phyloP scores from a whole-genome alignment of 108 stramenopile genomes.

The Nitzschia sp. region DNA sequence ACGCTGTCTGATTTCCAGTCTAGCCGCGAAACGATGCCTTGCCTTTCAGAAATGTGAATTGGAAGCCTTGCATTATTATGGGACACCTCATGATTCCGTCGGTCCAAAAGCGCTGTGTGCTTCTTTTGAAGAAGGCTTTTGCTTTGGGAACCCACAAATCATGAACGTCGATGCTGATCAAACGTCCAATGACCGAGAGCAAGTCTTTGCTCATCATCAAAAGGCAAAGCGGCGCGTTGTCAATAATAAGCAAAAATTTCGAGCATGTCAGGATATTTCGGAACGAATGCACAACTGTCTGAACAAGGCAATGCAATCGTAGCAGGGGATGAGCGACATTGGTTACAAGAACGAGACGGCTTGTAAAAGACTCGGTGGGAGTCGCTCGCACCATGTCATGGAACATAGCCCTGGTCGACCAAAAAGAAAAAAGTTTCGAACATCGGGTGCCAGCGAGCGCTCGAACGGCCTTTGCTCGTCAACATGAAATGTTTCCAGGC shows the following conservation, averaged over 20 bases:
- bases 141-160: conserved; percentile 30
- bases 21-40: conserved; percentile 26
- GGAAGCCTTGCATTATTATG: conserved; percentile 27
- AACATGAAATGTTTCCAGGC: too few relatives aligned
- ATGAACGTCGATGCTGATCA: conserved; percentile 26
- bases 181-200: not conserved
- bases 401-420: too few relatives aligned
- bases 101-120: conserved; percentile 26
- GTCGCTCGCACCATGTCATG: too few relatives aligned
- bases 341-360: too few relatives aligned
- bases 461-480: too few relatives aligned
- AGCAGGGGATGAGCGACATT: too few relatives aligned
- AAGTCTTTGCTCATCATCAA: conserved; percentile 30
- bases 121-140: conserved; percentile 25
- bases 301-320: too few relatives aligned
- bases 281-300: conserved; percentile 12
- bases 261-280: conserved; percentile 12
- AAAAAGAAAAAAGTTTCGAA: too few relatives aligned
- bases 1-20: conserved; percentile 10
- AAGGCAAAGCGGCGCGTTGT: conserved; percentile 17
- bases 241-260: conserved; percentile 14
- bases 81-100: conserved; percentile 1
- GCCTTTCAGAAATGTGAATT: conserved; percentile 18
- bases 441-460: too few relatives aligned
- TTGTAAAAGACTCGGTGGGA: too few relatives aligned